A percentile compares a stretch with the other conserved stretches of the same genome.
Conservation (phyloP, 2,329 filamentous ascomycete genomes). For the Alternaria atra region DNA sequence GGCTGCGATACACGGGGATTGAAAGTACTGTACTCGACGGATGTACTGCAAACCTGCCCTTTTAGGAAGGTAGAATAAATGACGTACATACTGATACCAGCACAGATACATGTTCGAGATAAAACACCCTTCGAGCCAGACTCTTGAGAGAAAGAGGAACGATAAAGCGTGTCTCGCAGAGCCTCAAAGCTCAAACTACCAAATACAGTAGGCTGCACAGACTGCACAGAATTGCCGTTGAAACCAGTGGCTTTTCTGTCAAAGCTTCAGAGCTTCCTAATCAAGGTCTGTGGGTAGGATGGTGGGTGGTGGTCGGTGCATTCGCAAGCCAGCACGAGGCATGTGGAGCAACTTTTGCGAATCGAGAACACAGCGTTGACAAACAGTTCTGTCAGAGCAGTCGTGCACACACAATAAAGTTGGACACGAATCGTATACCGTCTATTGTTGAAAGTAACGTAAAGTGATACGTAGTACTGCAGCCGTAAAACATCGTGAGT, state of each 20-base stretch:
- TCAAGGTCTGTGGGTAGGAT: conserved; percentile 25
- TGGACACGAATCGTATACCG: neutral
- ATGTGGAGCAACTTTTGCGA: conserved; percentile 16
- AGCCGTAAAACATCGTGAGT: conserved; percentile 12
- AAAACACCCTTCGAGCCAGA: neutral
- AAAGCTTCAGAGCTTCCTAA: conserved; percentile 49
- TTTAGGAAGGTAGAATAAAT: neutral
- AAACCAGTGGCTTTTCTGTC: conserved; percentile 40
- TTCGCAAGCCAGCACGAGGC: conserved; percentile 9
- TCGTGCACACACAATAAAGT: neutral
- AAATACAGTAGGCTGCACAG: conserved; percentile 30
- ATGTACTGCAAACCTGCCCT: neutral
- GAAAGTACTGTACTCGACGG: conserved; percentile 10
- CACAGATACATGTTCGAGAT: neutral
- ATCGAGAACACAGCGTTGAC: conserved; percentile 16
- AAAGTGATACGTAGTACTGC: conserved; percentile 3
- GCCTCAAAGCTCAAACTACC: conserved; percentile 34
- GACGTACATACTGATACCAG: neutral
- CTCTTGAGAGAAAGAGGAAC: conserved; percentile 5
- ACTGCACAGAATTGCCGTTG: conserved; percentile 24
- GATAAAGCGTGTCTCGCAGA: neutral
- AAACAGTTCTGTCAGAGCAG: neutral
- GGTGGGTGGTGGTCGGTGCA: conserved; percentile 32
- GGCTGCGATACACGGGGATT: neutral
- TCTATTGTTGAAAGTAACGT: conserved; percentile 15